Base-by-base conservation (phyloP, 2,329 filamentous ascomycete genomes). In the Sarocladium oryzae region DNA sequence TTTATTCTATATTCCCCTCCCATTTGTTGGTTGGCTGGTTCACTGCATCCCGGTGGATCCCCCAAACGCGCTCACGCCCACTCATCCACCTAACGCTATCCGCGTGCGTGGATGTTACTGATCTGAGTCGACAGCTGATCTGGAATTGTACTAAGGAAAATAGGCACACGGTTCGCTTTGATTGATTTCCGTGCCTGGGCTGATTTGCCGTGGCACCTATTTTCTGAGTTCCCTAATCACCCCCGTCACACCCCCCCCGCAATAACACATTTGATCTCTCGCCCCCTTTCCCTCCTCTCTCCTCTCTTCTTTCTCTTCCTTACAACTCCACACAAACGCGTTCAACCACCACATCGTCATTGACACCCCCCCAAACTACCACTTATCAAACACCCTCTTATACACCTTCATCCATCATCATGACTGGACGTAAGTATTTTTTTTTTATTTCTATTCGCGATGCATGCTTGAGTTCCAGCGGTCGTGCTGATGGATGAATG, bases 341-440 rank as follows among this genome's bases (percentile, higher is more conserved):
- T 48, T 33, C 9, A 45, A 48, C 26, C n/a, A 45, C 37, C 33
- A 20, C 48, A 50, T 50, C 36, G n/a, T 24, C 50, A 51, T 51
- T 20, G n/a, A 43, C 50, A 45, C 50, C 26, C 28, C 50, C 37
- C 40, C 40, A 43, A 43, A 43, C 40, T 26, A 26, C 40, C 32
- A 37, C 30, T 32, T 23, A 38, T 61, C 54, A 56, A 64, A 57
- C 55, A 56, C 40, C 56, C 43, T 51, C 53, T 55, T 33, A 57
- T 56, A 59, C 56, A 55, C 57, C 49, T 51, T 59, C 23, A 35
- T 60, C 52, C 57, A 69, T 76, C 79, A 84, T 71, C 56, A 86
- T 85, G 82, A 85, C 82, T 83, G 82, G 82, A 82, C 82, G 82
- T 85, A 79, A 83, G 82, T 83, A 63, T 41, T 54, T 46, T 30